Conservation (phyloP, 495 filamentous ascomycete genomes). For the Talaromyces proteolyticus region DNA sequence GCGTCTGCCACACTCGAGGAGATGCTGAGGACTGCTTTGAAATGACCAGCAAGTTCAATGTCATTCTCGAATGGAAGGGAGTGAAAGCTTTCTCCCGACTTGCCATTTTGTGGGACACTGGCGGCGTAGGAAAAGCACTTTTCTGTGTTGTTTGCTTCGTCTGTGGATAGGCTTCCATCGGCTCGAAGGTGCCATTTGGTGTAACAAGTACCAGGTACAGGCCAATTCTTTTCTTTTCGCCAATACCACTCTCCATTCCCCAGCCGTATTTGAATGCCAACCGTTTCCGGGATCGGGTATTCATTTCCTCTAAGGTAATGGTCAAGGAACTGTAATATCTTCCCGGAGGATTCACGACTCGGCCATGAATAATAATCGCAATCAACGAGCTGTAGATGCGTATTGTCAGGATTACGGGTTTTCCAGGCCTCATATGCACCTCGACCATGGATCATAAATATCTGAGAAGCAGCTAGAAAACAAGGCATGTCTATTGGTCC, state of each 20-base stretch:
- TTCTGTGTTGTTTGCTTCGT: background rate
- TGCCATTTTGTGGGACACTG: background rate
- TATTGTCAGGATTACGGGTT: background rate
- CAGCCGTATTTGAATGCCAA: conserved; percentile 1
- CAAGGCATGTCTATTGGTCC: background rate
- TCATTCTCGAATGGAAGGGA: background rate
- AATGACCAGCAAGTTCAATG: background rate
- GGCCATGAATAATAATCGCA: conserved; percentile 1
- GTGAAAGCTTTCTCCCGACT: background rate
- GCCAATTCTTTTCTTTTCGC: conserved; percentile 1
- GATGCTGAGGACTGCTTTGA: background rate
- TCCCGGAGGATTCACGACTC: background rate
- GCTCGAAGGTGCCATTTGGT: background rate
- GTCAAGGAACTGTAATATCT: background rate
- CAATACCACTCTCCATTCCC: conserved; percentile 1
- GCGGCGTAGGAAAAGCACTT: background rate
- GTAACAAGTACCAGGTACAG: background rate
- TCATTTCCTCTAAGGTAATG: background rate
- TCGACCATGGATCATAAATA: background rate
- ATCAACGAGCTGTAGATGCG: background rate
- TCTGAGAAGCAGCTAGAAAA: conserved; percentile 1
- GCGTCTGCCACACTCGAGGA: background rate
- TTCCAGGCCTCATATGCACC: background rate
- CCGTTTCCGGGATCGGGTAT: background rate
- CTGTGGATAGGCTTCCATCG: background rate